Conservation (phyloP, 148 eudicot genomes). For the Silene latifolia region DNA sequence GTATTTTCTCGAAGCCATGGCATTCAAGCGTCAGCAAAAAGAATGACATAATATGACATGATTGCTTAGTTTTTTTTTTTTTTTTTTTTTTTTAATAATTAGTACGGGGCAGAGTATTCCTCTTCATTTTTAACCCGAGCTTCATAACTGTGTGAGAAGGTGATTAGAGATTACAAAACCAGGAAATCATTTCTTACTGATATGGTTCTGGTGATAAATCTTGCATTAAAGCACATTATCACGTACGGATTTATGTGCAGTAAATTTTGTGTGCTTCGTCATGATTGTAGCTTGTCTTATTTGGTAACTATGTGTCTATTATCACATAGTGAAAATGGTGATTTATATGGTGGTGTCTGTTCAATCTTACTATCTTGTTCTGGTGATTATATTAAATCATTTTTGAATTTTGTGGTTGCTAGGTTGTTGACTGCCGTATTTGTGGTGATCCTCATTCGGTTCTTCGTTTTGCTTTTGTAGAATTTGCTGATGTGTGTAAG, state of each 20-base stretch:
- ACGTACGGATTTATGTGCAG: background rate
- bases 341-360: background rate
- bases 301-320: constrained; percentile 6
- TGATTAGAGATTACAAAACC: no score
- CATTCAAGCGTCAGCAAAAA: no score
- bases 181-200: no score
- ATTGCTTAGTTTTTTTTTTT: no score
- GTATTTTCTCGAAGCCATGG: no score
- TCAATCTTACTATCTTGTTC: background rate
- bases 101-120: no score
- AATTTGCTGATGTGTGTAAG: constrained; percentile 88
- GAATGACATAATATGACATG: no score
- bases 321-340: background rate
- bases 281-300: background rate
- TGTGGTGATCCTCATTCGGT: constrained; percentile 97
- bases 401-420: constrained; percentile 15
- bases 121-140: no score
- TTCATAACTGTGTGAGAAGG: no score
- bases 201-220: background rate
- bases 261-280: background rate
- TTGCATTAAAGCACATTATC: background rate
- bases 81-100: no score
- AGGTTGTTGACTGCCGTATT: constrained; percentile 92
- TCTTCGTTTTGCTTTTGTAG: constrained; percentile 97
- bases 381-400: background rate